Evolutionary conservation across 257 asterid genomes (phyloP), one percentile per base, ranked within the genome.

Genomic region (Nicotiana sylvestris): DNA sequence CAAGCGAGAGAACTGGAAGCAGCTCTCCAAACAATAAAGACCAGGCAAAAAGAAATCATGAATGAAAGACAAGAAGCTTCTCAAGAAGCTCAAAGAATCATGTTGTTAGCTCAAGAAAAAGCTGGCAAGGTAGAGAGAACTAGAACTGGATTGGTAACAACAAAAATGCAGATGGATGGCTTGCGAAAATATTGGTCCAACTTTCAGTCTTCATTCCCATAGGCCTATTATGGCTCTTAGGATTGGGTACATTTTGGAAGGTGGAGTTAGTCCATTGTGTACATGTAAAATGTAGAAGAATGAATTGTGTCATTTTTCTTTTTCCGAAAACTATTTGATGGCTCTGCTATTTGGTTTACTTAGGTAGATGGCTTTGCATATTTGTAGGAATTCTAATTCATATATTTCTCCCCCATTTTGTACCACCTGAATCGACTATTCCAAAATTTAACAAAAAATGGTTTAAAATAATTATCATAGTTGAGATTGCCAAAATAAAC

Each of bases 61-160:
- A 80, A 82, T 3, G 78, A 69, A 60, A 46, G 84, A 60, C 65
- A 25, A 16, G 39, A 70, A 29, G 21, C n/a, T 8, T 82, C 80
- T 37, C 16, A 15, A 60, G 55, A 57, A 55, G 70, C 84, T 35
- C 30, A 81, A 51, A 60, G 25, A 39, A 33, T 81, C 35, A 56
- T 81, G 80, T 35, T 13, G 33, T 57, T 39, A 25, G 64, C 70
- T 81, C 79, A 81, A 68, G 79, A 67, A 67, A 72, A 81, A 66
- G 39, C 30, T 51, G 84, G 43, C n/a, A 81, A 68, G n/a, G 10
- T 68, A 29, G 80, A 37, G 15, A 39, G 27, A 69, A n/a, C 15
- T 1, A 68, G 17, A 56, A 68, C 35, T 49, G 57, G 33, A 37
- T 66, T 68, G 70, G n/a, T 11, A 81, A 18, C 62, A 9, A 64